Evolutionary conservation across 169 alveolate species (phyloP).

Genomic region (Cystoisospora suis): DNA sequence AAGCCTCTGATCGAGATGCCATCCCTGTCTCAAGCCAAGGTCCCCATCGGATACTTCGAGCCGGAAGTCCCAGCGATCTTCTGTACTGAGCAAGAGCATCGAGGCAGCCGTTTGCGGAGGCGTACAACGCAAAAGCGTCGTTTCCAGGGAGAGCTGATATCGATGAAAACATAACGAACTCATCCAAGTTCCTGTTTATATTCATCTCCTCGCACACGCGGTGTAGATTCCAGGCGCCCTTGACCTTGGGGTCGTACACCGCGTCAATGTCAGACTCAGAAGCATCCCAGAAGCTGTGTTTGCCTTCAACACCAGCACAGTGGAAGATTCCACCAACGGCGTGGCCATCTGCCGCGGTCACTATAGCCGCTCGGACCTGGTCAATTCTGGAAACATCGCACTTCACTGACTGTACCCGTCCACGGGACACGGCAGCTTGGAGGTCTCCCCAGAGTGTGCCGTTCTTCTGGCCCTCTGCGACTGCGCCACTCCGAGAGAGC

Average conservation of each 20-base stretch:
- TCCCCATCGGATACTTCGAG: slow-evolving; percentile 76
- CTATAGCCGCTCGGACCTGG: background rate
- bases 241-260: slow-evolving; percentile 70
- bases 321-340: slow-evolving; percentile 68
- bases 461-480: slow-evolving; percentile 4
- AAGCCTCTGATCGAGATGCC: slow-evolving; percentile 39
- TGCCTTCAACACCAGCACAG: slow-evolving; percentile 73
- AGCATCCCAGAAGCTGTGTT: slow-evolving; percentile 46
- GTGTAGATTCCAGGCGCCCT: slow-evolving; percentile 76
- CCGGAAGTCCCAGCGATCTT: slow-evolving; percentile 58
- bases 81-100: slow-evolving; percentile 71
- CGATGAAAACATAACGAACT: slow-evolving; percentile 70
- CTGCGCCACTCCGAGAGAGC: slow-evolving; percentile 43
- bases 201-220: slow-evolving; percentile 38
- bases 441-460: slow-evolving; percentile 35
- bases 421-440: background rate
- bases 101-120: slow-evolving; percentile 74
- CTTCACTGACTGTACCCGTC: slow-evolving; percentile 1
- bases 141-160: slow-evolving; percentile 73
- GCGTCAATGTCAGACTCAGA: slow-evolving; percentile 40
- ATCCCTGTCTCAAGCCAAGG: slow-evolving; percentile 71
- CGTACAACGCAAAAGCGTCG: slow-evolving; percentile 67
- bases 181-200: slow-evolving; percentile 33
- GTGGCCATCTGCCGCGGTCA: background rate
- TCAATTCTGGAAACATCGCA: slow-evolving; percentile 40